Conservation (phyloP, 2,329 filamentous ascomycete species). For the Talaromyces amestolkiae region DNA sequence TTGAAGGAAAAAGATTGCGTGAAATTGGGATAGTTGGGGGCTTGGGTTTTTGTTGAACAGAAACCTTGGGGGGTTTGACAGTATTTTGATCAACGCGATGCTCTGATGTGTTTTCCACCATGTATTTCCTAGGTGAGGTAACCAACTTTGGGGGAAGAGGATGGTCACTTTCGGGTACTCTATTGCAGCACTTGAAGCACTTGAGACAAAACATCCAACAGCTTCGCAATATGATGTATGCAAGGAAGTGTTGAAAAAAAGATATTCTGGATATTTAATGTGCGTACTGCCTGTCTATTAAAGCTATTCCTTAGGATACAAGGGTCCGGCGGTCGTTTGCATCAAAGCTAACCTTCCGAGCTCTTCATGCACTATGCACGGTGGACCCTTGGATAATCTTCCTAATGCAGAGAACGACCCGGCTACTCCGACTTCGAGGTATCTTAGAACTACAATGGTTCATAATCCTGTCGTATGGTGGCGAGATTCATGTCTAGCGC, state of each 20-base stretch:
- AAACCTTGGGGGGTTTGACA: background rate
- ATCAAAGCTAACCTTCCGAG: background rate
- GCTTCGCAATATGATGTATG: background rate
- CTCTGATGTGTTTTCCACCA: background rate
- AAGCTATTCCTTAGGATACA: background rate
- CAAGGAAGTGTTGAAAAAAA: background rate
- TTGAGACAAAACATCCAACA: conserved; percentile 15
- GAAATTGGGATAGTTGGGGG: background rate
- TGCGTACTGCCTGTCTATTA: background rate
- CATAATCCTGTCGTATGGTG: background rate
- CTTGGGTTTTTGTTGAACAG: too few species aligned
- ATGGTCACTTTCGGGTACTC: conserved; percentile 5
- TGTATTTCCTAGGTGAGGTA: background rate
- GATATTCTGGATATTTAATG: background rate
- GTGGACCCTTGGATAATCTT: background rate
- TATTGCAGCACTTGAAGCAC: conserved; percentile 14
- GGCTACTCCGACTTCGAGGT: background rate
- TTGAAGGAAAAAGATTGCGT: background rate
- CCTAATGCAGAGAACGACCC: background rate
- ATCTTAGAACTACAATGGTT: background rate
- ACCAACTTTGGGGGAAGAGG: conserved; percentile 13
- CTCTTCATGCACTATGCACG: too few species aligned
- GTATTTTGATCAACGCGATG: background rate
- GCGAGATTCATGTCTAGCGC: background rate
- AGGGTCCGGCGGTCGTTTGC: background rate